These are phyloP conservation scores for Aspergillus heteromorphus DNA, from an alignment of 495 filamentous ascomycete genomes.

Conservation along the genomic window DNA sequence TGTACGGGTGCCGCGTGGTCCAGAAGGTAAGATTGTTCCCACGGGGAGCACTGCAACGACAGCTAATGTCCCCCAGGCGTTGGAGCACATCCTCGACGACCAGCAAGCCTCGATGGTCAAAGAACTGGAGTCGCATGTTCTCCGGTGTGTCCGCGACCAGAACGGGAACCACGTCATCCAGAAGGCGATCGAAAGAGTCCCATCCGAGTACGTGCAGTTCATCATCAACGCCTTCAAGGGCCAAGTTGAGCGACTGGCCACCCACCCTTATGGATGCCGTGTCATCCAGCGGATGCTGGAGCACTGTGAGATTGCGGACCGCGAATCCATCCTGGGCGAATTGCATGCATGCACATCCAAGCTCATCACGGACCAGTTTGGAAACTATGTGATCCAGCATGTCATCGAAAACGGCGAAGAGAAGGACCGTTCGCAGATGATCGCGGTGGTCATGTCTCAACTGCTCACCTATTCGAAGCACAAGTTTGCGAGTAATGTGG, in stretches of 20 bases:
- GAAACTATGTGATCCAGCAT: slow-evolving; percentile 96
- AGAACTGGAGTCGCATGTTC: slow-evolving; percentile 73
- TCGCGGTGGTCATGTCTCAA: slow-evolving; percentile 64
- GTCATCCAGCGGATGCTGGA: slow-evolving; percentile 94
- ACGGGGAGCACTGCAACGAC: background rate
- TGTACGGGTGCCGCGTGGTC: slow-evolving; percentile 94
- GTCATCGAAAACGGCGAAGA: slow-evolving; percentile 78
- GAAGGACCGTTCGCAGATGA: slow-evolving; percentile 68
- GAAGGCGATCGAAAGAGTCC: slow-evolving; percentile 86
- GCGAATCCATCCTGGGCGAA: slow-evolving; percentile 67
- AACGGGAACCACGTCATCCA: slow-evolving; percentile 98
- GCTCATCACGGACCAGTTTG: slow-evolving; percentile 85
- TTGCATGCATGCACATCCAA: slow-evolving; percentile 64
- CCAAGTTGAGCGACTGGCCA: slow-evolving; percentile 71
- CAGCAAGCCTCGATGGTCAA: slow-evolving; percentile 81
- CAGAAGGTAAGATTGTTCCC: slow-evolving; percentile 61
- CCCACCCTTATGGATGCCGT: slow-evolving; percentile 83
- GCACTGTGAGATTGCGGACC: slow-evolving; percentile 68
- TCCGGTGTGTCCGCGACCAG: slow-evolving; percentile 79
- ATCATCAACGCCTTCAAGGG: slow-evolving; percentile 81
- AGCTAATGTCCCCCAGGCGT: slow-evolving; percentile 49
- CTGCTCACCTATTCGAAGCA: slow-evolving; percentile 80
- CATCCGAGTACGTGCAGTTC: slow-evolving; percentile 75
- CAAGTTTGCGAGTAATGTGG: slow-evolving; percentile 96
- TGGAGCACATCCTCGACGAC: slow-evolving; percentile 86